Conservation (phyloP, 2,329 filamentous ascomycete species). For the Scolecobasidium constrictum region DNA sequence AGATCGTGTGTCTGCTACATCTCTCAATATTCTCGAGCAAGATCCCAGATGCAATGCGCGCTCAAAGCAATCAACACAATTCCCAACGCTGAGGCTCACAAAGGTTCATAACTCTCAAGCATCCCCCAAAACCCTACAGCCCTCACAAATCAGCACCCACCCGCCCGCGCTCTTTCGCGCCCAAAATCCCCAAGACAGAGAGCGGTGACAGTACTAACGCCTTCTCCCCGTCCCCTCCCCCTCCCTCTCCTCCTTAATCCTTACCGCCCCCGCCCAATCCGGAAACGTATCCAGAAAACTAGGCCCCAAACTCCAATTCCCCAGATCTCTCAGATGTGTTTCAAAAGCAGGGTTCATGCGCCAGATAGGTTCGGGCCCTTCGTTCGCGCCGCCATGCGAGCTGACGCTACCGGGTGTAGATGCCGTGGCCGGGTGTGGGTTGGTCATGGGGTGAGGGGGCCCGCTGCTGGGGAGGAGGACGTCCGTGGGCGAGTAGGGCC, state of each 20-base stretch:
- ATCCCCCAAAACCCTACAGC: no score
- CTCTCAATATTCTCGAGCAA: no score
- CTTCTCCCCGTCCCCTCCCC: neutral
- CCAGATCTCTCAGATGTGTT: constrained; percentile 59
- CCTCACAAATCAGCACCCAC: no score
- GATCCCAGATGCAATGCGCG: no score
- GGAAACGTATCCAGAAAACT: constrained; percentile 59
- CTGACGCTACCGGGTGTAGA: constrained; percentile 15
- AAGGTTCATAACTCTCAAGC: no score
- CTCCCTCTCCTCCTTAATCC: constrained; percentile 10
- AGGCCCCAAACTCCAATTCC: constrained; percentile 73
- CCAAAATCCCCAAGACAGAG: no score
- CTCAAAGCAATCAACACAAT: no score
- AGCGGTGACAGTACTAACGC: no score
- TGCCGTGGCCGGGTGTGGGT: constrained; percentile 11
- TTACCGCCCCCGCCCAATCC: constrained; percentile 24
- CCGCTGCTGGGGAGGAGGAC: constrained; percentile 43
- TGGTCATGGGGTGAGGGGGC: constrained; percentile 9
- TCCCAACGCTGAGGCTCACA: no score
- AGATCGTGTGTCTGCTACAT: no score
- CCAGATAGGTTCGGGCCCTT: constrained; percentile 43
- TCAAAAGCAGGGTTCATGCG: constrained; percentile 83
- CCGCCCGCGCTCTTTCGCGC: no score
- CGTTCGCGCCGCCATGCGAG: constrained; percentile 15
- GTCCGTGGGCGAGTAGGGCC: constrained; percentile 69